A percentile compares a stretch with the other conserved stretches of the same genome.
phyloP scores from a whole-genome alignment of 1,139 yeast genomes.

The Candida dubliniensis region DNA sequence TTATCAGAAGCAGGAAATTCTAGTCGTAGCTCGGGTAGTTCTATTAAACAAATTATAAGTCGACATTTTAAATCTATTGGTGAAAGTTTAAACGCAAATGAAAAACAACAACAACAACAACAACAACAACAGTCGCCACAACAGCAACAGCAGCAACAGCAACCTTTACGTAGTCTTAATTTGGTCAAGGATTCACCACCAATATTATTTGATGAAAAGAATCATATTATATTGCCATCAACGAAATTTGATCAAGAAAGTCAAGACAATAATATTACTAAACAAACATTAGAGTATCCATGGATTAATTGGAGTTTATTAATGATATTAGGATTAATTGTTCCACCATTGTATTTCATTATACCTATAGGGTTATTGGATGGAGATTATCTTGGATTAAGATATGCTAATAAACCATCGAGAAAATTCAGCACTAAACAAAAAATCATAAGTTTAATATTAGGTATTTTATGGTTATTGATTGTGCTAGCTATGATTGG shows the following conservation, averaged over 20 bases:
- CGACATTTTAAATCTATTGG: slow-evolving; percentile 2
- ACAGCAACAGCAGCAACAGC: too few species aligned
- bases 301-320: slow-evolving; percentile 22
- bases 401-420: slow-evolving; percentile 10
- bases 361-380: slow-evolving; percentile 37
- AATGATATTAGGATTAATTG: slow-evolving; percentile 31
- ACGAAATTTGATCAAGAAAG: slow-evolving; percentile 20
- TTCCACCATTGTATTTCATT: slow-evolving; percentile 39
- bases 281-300: slow-evolving; percentile 12
- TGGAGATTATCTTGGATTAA: slow-evolving; percentile 22
- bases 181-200: neutral
- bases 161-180: neutral
- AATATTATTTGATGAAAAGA: slow-evolving; percentile 3
- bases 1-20: slow-evolving; percentile 1
- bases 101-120: neutral
- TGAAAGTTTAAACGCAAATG: neutral
- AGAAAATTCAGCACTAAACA: slow-evolving; percentile 29
- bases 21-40: slow-evolving; percentile 1
- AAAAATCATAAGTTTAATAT: slow-evolving; percentile 29
- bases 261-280: slow-evolving; percentile 8
- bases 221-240: slow-evolving; percentile 1
- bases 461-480: slow-evolving; percentile 38
- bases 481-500: slow-evolving; percentile 43
- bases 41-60: slow-evolving; percentile 3
- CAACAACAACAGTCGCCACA: too few species aligned